Evolutionary conservation across 1,284 basidiomycete genomes (phyloP), one percentile per base, ranked within the genome.

Genomic region (Thecaphora frezii): DNA sequence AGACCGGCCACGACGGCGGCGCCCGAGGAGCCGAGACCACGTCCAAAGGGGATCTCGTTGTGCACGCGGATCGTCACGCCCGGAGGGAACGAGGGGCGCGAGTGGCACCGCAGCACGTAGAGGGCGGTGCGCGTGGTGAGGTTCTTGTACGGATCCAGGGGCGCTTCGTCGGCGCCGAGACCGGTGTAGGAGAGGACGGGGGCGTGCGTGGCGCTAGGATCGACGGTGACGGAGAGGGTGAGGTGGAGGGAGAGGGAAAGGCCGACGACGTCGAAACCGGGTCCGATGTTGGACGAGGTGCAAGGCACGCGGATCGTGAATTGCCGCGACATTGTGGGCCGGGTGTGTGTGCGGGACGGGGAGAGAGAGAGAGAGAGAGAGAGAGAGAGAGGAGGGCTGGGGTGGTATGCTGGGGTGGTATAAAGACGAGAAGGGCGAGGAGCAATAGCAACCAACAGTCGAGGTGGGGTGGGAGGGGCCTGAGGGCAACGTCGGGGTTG

Each of bases 241-340:
- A 97, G 85, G 73, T 89, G 85, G 30, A 97, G 86, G 1, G 91
- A 93, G 25, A 98, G 87, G 1, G 94, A 96, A 60, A 98, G 88
- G 21, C 96, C 96, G 65, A 97, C 91, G 57, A 98, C 96, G 80
- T 99, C 96, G 80, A 98, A 98, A 14, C 96, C 96, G 24, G 96
- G 96, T 2, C 94, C 94, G 76, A 98, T 93, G 83, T 98, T 98
- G 66, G 94, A 94, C 54, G 93, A 94, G 1, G 94, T 97, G 22
- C 92, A 92, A 10, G 94, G 94, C 48, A 98, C 90, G 69, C 84
- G 85, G 80, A 98, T 91, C 16, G 76, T 82, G 78, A 84, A 84
- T 26, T 48, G 58, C 22, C 58, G 52, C n/a, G 55, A 23, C 46
- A 51, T 51, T 19, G 36, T 49, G 24, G 7, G 5, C 33, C n/a